phyloP scores from a whole-genome alignment of 306 rosid genomes.

The Cucumis hystrix region DNA sequence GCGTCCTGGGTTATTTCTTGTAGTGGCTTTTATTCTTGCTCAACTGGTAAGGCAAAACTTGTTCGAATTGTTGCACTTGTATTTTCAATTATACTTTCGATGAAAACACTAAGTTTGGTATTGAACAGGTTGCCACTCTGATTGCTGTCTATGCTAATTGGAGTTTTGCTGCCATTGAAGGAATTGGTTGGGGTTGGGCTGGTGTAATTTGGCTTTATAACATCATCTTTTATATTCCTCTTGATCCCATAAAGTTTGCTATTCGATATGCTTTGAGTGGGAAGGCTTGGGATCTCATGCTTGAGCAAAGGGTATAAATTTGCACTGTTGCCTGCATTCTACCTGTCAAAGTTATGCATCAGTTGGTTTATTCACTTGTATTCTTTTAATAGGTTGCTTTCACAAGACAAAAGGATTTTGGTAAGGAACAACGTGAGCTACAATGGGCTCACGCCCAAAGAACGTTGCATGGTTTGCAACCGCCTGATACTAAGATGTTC shows the following conservation, averaged over 20 bases:
- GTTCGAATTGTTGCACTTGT: neutral
- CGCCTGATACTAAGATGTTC: slow-evolving; percentile 77
- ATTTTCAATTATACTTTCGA: neutral
- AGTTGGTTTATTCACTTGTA: neutral
- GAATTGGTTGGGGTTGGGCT: slow-evolving; percentile 99
- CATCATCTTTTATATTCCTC: slow-evolving; percentile 75
- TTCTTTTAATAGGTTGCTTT: slow-evolving; percentile 59
- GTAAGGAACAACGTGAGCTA: slow-evolving; percentile 92
- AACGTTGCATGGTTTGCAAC: slow-evolving; percentile 84
- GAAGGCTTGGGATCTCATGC: slow-evolving; percentile 95
- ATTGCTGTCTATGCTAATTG: slow-evolving; percentile 92
- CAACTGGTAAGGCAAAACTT: slow-evolving; percentile 53
- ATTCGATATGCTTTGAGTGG: slow-evolving; percentile 85
- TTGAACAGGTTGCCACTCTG: slow-evolving; percentile 77
- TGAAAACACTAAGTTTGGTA: slow-evolving; percentile 7
- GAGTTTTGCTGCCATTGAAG: slow-evolving; percentile 96
- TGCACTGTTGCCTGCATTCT: neutral
- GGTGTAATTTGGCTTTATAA: slow-evolving; percentile 95
- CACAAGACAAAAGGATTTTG: slow-evolving; percentile 98
- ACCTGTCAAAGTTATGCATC: neutral
- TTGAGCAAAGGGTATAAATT: slow-evolving; percentile 81
- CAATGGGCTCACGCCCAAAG: slow-evolving; percentile 99
- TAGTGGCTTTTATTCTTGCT: slow-evolving; percentile 69
- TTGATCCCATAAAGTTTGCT: slow-evolving; percentile 71
- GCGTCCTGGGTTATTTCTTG: slow-evolving; percentile 80